Percentiles rank a stretch among this genome's conserved stretches.
Conservation (phyloP, 148 eudicot species). For the Vaccinium myrtillus region DNA sequence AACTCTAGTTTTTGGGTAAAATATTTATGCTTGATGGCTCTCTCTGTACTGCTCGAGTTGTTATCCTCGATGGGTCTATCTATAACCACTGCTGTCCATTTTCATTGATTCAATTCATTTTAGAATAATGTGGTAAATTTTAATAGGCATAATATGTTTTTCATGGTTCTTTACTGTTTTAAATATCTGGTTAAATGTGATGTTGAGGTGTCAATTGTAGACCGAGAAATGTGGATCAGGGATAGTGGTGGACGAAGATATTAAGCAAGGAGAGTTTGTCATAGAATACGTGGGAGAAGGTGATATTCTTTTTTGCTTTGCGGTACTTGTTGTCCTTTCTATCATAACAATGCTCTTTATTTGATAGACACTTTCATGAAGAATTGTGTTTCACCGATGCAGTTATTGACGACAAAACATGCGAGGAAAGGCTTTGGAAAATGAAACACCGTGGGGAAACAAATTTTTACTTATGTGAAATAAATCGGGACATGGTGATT, state of each 20-base stretch:
- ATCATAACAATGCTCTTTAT: neutral
- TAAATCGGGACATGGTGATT: conserved; percentile 97
- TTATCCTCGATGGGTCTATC: neutral
- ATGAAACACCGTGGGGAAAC: conserved; percentile 95
- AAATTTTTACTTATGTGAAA: conserved; percentile 94
- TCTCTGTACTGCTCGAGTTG: neutral
- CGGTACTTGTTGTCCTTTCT: neutral
- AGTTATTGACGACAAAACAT: conserved; percentile 98
- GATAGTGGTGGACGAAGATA: conserved; percentile 94
- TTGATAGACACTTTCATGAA: neutral
- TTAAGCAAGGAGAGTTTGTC: conserved; percentile 81
- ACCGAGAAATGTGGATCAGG: conserved; percentile 99
- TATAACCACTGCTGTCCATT: neutral
- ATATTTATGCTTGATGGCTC: neutral
- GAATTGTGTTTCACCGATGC: conserved; percentile 32
- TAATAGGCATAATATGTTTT: neutral
- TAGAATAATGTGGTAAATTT: neutral
- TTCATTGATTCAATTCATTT: neutral
- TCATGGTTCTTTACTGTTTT: neutral
- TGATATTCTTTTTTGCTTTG: conserved; percentile 27
- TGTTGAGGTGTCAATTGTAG: conserved; percentile 49
- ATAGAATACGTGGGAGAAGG: conserved; percentile 99
- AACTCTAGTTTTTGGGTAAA: neutral
- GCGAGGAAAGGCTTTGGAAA: conserved; percentile 96
- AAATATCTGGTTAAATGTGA: conserved; percentile 5